A percentile compares a stretch with the other conserved stretches of the same genome.
Conservation (phyloP, 345 rosid species). For the Salix suchowensis region DNA sequence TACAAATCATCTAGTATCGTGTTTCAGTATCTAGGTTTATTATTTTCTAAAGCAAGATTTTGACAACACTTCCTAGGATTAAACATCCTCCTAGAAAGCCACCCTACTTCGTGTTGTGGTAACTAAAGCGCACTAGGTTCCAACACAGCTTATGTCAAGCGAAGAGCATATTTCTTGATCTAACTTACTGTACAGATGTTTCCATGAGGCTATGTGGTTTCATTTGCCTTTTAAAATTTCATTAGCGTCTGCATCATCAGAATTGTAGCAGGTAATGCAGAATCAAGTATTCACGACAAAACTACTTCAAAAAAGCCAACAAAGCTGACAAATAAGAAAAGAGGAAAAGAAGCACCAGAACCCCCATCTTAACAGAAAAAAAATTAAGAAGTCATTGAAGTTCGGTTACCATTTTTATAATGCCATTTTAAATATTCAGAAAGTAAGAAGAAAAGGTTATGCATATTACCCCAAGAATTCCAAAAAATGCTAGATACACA, state of each 20-base stretch:
- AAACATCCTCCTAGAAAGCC: background rate
- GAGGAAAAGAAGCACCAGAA: background rate
- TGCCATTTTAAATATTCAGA: background rate
- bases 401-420: background rate
- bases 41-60: too few relatives aligned
- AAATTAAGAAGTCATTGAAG: background rate
- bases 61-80: background rate
- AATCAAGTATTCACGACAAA: background rate
- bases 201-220: background rate
- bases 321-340: background rate
- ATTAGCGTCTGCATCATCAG: background rate
- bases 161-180: background rate
- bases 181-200: background rate
- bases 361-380: background rate
- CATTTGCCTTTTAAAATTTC: background rate
- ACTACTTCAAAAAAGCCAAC: background rate
- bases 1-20: background rate
- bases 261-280: background rate
- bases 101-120: background rate
- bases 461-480: slow-evolving; percentile 65
- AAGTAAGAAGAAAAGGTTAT: background rate
- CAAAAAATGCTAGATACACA: slow-evolving; percentile 64
- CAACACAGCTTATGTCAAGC: background rate
- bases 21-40: too few relatives aligned
- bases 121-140: background rate